Percentiles rank a stretch among this genome's conserved stretches.
Conservation (phyloP, 2,329 filamentous ascomycete species). For the Cercospora zeina region DNA sequence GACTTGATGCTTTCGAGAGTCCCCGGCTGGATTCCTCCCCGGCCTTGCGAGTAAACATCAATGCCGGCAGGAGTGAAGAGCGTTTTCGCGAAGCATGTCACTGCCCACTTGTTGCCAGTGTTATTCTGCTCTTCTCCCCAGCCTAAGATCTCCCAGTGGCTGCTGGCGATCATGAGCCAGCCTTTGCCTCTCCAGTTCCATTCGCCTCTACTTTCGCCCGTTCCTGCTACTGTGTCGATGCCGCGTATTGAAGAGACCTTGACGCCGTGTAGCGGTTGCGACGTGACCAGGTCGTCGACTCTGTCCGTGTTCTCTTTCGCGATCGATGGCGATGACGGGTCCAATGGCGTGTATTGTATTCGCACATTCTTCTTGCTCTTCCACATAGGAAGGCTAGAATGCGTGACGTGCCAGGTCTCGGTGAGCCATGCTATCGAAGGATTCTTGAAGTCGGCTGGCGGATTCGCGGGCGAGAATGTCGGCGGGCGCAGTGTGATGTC, state of each 20-base stretch:
- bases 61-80: slow-evolving; percentile 80
- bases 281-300: slow-evolving; percentile 72
- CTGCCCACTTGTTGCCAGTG: slow-evolving; percentile 60
- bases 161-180: slow-evolving; percentile 68
- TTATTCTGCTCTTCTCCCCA: slow-evolving; percentile 60
- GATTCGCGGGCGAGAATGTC: slow-evolving; percentile 34
- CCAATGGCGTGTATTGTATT: slow-evolving; percentile 69
- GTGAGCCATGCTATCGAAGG: slow-evolving; percentile 62
- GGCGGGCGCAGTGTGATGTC: slow-evolving; percentile 36
- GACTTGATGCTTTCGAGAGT: slow-evolving; percentile 59
- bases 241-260: slow-evolving; percentile 64
- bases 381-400: slow-evolving; percentile 80
- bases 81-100: slow-evolving; percentile 83
- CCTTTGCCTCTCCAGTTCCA: slow-evolving; percentile 82
- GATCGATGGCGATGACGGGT: slow-evolving; percentile 39
- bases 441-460: slow-evolving; percentile 40
- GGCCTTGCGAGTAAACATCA: slow-evolving; percentile 71
- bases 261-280: slow-evolving; percentile 56
- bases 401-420: slow-evolving; percentile 71
- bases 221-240: slow-evolving; percentile 57
- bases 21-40: slow-evolving; percentile 59
- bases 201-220: slow-evolving; percentile 40
- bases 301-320: slow-evolving; percentile 46
- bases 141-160: slow-evolving; percentile 79
- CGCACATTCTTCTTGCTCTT: slow-evolving; percentile 73